phyloP scores from a whole-genome alignment of 495 filamentous ascomycete species.

The Penicillium egyptiacum region DNA sequence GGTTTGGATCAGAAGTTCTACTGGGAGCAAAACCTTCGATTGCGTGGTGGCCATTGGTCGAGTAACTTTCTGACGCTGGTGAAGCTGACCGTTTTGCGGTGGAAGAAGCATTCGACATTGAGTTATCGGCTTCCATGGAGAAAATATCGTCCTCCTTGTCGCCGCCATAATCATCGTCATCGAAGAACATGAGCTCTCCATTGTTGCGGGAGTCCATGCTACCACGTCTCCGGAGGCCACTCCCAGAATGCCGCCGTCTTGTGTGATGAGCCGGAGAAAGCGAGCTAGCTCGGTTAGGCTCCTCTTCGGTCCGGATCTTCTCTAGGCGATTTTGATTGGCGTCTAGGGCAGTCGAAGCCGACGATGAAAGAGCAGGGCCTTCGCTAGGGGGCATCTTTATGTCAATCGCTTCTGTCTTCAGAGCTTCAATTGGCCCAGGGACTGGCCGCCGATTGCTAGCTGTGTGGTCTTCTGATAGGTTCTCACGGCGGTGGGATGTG shows the following conservation, averaged over 20 bases:
- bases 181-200: constrained; percentile 77
- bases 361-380: constrained; percentile 41
- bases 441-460: constrained; percentile 25
- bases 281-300: constrained; percentile 34
- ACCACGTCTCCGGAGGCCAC: constrained; percentile 67
- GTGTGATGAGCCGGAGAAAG: constrained; percentile 31
- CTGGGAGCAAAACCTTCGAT: constrained; percentile 7
- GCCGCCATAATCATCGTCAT: constrained; percentile 81
- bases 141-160: constrained; percentile 76
- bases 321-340: constrained; percentile 38
- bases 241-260: constrained; percentile 73
- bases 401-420: constrained; percentile 34
- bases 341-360: constrained; percentile 44
- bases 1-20: constrained; percentile 8
- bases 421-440: constrained; percentile 14
- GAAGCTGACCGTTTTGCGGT: constrained; percentile 10
- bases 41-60: neutral
- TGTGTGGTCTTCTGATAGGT: constrained; percentile 37
- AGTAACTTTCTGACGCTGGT: constrained; percentile 7
- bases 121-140: constrained; percentile 62
- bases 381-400: constrained; percentile 29
- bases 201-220: constrained; percentile 59
- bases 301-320: constrained; percentile 32
- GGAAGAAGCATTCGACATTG: constrained; percentile 8
- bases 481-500: constrained; percentile 25